phyloP scores from a whole-genome alignment of 2,329 filamentous ascomycete genomes.

The Fusarium luffae region DNA sequence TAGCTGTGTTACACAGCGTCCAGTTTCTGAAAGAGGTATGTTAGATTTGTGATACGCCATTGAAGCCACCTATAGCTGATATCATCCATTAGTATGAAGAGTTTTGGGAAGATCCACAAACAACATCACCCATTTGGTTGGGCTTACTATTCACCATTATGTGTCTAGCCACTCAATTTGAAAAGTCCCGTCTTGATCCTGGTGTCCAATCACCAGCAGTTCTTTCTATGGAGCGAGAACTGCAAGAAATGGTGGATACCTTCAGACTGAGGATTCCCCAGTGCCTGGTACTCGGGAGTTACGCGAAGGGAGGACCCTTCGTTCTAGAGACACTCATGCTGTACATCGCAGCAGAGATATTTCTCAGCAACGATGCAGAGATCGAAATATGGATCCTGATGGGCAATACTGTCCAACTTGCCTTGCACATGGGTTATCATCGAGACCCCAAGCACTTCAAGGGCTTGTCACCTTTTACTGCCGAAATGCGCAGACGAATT shows the following conservation, averaged over 20 bases:
- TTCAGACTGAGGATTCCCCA: constrained; percentile 36
- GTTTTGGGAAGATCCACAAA: constrained; percentile 56
- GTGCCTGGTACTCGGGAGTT: constrained; percentile 53
- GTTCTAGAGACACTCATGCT: constrained; percentile 54
- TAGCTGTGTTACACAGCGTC: constrained; percentile 9
- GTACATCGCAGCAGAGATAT: constrained; percentile 50
- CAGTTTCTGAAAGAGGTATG: constrained; percentile 15
- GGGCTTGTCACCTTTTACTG: constrained; percentile 53
- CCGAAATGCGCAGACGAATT: constrained; percentile 58
- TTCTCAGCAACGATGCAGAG: constrained; percentile 46
- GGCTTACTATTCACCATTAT: constrained; percentile 60
- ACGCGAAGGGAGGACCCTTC: constrained; percentile 56
- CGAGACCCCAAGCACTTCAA: constrained; percentile 57
- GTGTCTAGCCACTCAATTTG: constrained; percentile 50
- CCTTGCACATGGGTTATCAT: constrained; percentile 57
- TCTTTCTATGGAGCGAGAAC: background rate
- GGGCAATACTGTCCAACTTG: constrained; percentile 50
- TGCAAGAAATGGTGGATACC: background rate
- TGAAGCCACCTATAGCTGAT: rapidly evolving
- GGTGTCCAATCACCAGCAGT: background rate
- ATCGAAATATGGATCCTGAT: constrained; percentile 51
- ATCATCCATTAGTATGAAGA: constrained; percentile 51
- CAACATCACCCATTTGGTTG: constrained; percentile 57
- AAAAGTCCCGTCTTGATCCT: constrained; percentile 12
- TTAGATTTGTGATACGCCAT: background rate